Base-by-base conservation (phyloP, 805 yeast genomes). In the Sungouiella thailandica region DNA sequence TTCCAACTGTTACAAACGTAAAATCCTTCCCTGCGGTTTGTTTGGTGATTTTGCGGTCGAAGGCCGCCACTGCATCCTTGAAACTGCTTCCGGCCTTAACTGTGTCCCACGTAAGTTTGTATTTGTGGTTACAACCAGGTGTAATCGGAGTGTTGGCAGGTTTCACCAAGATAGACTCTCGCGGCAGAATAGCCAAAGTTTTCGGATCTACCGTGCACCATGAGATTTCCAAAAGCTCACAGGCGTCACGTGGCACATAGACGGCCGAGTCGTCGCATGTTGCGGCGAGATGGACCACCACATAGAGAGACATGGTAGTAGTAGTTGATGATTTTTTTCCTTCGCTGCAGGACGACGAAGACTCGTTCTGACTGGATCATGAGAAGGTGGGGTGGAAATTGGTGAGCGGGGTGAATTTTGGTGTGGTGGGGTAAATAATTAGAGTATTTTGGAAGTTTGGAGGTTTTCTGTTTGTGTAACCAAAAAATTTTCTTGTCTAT, bases 71-170 rank as follows among this genome's bases (percentile, higher is more conserved):
- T n/a, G 83, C 85, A 23, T 79, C 83, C 40, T 75, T 73, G 55
- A 84, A 74, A 10, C 75, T 56, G 1, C 72, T 74, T 3, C 83
- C 83, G 40, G 56, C 65, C 39, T 72, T 64, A 16, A 78, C 80
- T 35, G 68, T 66, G 29, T 78, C 83, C 80, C 83, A 76, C 2
- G 81, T 66, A 12, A 81, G 55, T 1, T 72, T 58, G 8, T 83
- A 72, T 27, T 65, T 46, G 26, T 60, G 62, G 4, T 81, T 66
- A 50, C 80, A 75, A 25, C 61, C 54, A 1, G 81, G 72, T 14
- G 86, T 78, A 31, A 80, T 74, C 13, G 86, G 84, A 0, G 86
- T 75, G 52, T 74, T 76, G 26, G 68, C 58, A 1, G 90, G 89
- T 39, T 74, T 71, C 18, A 80, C 74, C 40, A 77, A 51, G 7